phyloP scores from a whole-genome alignment of 371 early-diverging fungal genomes.

The Mortierella sp. region DNA sequence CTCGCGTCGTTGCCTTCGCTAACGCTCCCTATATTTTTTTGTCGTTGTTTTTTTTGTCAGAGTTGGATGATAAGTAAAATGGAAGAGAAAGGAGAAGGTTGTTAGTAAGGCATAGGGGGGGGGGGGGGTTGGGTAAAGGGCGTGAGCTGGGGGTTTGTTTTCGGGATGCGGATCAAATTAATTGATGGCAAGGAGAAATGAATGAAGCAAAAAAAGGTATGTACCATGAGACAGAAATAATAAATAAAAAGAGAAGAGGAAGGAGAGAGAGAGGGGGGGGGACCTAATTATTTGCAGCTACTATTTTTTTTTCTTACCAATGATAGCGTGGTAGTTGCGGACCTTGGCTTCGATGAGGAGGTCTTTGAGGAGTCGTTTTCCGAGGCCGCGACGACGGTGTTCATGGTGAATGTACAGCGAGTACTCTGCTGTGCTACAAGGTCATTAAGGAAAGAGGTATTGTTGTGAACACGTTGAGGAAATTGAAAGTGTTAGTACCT shows the following conservation, averaged over 20 bases:
- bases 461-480: too few species aligned
- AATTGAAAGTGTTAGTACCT: too few species aligned
- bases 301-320: constrained; percentile 11
- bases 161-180: not conserved
- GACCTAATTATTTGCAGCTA: too few species aligned
- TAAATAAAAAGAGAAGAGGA: not conserved
- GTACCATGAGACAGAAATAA: too few species aligned
- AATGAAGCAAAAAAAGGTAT: too few species aligned
- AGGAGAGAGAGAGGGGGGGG: not conserved
- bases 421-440: constrained; percentile 26
- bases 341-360: constrained; percentile 17
- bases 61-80: not conserved
- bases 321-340: constrained; percentile 21
- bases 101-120: too few species aligned
- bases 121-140: too few species aligned
- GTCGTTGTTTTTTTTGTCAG: too few species aligned
- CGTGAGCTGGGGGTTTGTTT: too few species aligned
- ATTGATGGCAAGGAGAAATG: too few species aligned
- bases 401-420: constrained; percentile 31
- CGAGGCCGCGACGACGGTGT: constrained; percentile 19
- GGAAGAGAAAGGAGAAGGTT: not conserved
- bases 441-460: too few species aligned
- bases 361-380: constrained; percentile 17
- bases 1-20: constrained; percentile 27
- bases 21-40: constrained; percentile 15